Evolutionary conservation across 2,329 filamentous ascomycete genomes (phyloP).

Genomic region (Aspergillus persii): DNA sequence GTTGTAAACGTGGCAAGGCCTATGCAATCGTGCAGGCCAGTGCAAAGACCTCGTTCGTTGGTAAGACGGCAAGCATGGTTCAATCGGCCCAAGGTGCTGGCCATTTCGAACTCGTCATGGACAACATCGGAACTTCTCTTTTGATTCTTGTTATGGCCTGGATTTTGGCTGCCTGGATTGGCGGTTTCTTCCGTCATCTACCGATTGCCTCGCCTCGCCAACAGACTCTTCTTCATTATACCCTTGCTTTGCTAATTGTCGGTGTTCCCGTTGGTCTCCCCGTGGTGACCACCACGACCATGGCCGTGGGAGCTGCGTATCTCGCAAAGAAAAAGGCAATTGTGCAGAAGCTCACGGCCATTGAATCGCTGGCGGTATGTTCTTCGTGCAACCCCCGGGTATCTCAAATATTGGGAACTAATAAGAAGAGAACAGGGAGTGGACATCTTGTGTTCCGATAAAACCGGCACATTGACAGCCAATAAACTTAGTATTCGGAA

Average conservation of each 20-base stretch:
- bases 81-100: slow-evolving; percentile 72
- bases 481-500: slow-evolving; percentile 71
- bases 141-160: slow-evolving; percentile 74
- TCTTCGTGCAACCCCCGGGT: neutral
- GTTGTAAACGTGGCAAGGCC: slow-evolving; percentile 76
- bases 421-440: slow-evolving; percentile 50
- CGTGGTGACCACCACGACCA: slow-evolving; percentile 73
- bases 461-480: slow-evolving; percentile 69
- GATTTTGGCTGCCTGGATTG: slow-evolving; percentile 73
- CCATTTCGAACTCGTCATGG: slow-evolving; percentile 80
- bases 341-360: slow-evolving; percentile 75
- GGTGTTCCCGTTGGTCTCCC: slow-evolving; percentile 80
- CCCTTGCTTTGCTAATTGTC: slow-evolving; percentile 69
- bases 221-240: slow-evolving; percentile 66
- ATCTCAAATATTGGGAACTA: neutral
- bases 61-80: slow-evolving; percentile 70
- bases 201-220: slow-evolving; percentile 55
- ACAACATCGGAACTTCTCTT: slow-evolving; percentile 71
- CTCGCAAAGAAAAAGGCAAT: slow-evolving; percentile 75
- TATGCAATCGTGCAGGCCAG: slow-evolving; percentile 67
- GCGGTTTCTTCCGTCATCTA: slow-evolving; percentile 72
- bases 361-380: slow-evolving; percentile 67
- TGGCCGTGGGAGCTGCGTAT: slow-evolving; percentile 75
- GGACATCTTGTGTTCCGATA: slow-evolving; percentile 77
- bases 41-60: slow-evolving; percentile 72